These are phyloP conservation scores for Scheffersomyces cryptocercus DNA, from an alignment of 1,139 yeast species.

Conservation along the genomic window DNA sequence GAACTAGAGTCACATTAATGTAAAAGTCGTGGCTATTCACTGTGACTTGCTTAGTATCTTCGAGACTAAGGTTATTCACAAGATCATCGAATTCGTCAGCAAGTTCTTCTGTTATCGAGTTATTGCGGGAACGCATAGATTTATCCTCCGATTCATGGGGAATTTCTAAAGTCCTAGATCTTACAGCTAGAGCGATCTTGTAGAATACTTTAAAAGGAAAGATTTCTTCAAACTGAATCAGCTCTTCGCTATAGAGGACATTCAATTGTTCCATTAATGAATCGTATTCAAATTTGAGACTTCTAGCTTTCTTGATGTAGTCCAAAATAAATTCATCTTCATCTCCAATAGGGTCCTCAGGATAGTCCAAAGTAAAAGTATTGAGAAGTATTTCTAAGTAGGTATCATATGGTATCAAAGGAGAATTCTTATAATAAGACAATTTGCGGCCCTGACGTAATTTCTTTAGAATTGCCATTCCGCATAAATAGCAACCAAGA, in stretches of 20 bases:
- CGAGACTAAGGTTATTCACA: background rate
- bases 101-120: background rate
- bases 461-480: constrained; percentile 18
- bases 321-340: constrained; percentile 18
- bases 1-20: constrained; percentile 60
- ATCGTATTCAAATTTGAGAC: constrained; percentile 20
- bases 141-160: constrained; percentile 39
- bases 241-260: constrained; percentile 8
- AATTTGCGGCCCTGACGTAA: constrained; percentile 3
- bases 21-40: constrained; percentile 33
- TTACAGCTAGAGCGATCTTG: constrained; percentile 51
- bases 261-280: constrained; percentile 19
- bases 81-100: background rate
- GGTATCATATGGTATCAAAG: constrained; percentile 14
- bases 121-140: background rate
- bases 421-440: constrained; percentile 10
- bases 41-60: background rate
- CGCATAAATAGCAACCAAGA: constrained; percentile 28
- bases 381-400: constrained; percentile 29
- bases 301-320: constrained; percentile 17
- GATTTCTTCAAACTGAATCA: constrained; percentile 8
- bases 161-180: constrained; percentile 63
- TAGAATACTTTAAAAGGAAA: constrained; percentile 28
- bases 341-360: constrained; percentile 10
- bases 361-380: constrained; percentile 16